Evolutionary conservation across 1,139 yeast genomes (phyloP), one percentile per base, ranked within the genome.

Genomic region (Nakaseomyces bracarensis): DNA sequence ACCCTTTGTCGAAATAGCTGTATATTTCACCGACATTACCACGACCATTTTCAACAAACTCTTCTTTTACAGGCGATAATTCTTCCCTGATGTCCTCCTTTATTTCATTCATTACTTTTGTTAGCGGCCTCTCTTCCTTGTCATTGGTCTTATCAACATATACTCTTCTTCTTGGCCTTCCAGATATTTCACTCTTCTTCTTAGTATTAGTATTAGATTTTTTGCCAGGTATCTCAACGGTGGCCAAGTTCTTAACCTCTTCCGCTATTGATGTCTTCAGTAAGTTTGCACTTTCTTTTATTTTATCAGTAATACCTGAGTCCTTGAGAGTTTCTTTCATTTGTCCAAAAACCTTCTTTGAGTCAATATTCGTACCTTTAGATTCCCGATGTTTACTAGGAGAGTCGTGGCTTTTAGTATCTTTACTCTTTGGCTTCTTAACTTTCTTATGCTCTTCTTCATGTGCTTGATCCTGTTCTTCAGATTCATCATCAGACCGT

Each of bases 301-400:
- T n/a, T n/a, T n/a, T n/a, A n/a, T n/a, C n/a, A n/a, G n/a, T n/a
- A n/a, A n/a, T n/a, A n/a, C n/a, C n/a, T n/a, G n/a, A n/a, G n/a
- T n/a, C n/a, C n/a, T n/a, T n/a, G n/a, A n/a, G n/a, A n/a, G n/a
- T n/a, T n/a, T n/a, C n/a, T n/a, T n/a, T n/a, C 14, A 38, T 46
- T 9, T 45, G 39, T 10, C 14, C 54, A 22, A 22, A 10, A 7
- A 22, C 9, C 63, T 22, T 43, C 51, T 43, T 42, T 28, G 19
- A 13, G n/a, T 19, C 29, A 22, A 10, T 10, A 22, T 10, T 10
- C 25, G 25, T 10, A 22, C 10, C 25, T 10, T 10, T 7, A 22
- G 25, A n/a, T n/a, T n/a, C n/a, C n/a, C n/a, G n/a, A n/a, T n/a
- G n/a, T n/a, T n/a, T n/a, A n/a, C n/a, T n/a, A n/a, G n/a, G n/a